Percentiles rank a stretch among this genome's conserved stretches.
Conservation (phyloP, 1,284 basidiomycete species). For the Neonothopanus nambi region DNA sequence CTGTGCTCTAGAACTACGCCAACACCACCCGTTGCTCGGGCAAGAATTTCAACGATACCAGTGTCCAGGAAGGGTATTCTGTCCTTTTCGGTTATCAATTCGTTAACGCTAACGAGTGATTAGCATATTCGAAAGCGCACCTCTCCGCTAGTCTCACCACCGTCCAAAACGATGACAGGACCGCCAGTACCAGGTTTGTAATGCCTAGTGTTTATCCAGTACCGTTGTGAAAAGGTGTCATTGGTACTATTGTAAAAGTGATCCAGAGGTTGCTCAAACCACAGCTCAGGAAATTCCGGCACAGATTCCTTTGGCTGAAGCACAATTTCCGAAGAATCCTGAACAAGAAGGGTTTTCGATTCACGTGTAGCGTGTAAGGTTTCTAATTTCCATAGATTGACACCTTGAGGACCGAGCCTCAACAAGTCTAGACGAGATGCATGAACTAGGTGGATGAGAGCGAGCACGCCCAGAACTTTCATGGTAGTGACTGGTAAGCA, state of each 20-base stretch:
- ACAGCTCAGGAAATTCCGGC: conserved; percentile 53
- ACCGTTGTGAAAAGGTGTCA: conserved; percentile 71
- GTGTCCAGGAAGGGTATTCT: conserved; percentile 74
- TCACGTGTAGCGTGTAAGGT: conserved; percentile 20
- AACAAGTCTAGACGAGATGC: background rate
- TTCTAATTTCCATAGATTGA: conserved; percentile 47
- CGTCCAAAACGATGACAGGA: conserved; percentile 82
- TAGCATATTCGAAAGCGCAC: conserved; percentile 26
- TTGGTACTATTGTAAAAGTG: conserved; percentile 59
- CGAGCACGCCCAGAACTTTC: background rate
- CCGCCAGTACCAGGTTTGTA: conserved; percentile 72
- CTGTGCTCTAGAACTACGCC: conserved; percentile 92
- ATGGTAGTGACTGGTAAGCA: no score
- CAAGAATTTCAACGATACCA: conserved; percentile 85
- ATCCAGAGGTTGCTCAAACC: conserved; percentile 85
- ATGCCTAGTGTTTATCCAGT: conserved; percentile 88
- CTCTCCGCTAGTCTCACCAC: conserved; percentile 82
- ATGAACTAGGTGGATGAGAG: conserved; percentile 1
- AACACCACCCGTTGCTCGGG: conserved; percentile 80
- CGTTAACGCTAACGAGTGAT: background rate
- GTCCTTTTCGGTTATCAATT: conserved; percentile 34
- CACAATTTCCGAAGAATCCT: conserved; percentile 20
- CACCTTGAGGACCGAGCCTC: conserved; percentile 44
- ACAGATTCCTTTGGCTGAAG: conserved; percentile 16
- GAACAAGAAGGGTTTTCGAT: conserved; percentile 24